phyloP scores from a whole-genome alignment of 2,329 filamentous ascomycete species.

The Arthrinium phaeospermum region DNA sequence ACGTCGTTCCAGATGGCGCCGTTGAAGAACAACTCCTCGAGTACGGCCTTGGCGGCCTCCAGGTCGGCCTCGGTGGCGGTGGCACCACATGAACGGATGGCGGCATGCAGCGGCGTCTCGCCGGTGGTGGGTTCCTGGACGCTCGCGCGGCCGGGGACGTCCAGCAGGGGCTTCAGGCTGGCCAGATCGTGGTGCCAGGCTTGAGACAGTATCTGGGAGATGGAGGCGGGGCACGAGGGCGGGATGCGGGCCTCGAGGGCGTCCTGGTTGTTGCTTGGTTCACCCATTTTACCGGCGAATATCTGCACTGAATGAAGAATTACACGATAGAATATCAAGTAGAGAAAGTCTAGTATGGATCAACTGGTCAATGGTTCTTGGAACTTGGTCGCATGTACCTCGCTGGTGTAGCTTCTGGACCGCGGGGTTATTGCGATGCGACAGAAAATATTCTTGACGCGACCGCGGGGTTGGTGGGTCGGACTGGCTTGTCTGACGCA shows the following conservation, averaged over 20 bases:
- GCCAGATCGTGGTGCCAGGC: constrained; percentile 67
- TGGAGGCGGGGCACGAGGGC: constrained; percentile 55
- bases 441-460: constrained; percentile 7
- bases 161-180: constrained; percentile 72
- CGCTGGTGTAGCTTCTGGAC: neutral
- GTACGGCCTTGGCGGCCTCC: constrained; percentile 67
- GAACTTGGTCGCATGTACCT: neutral
- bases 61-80: constrained; percentile 50
- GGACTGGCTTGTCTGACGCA: neutral
- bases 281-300: neutral
- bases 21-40: constrained; percentile 80
- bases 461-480: constrained; percentile 14
- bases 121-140: constrained; percentile 85
- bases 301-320: neutral
- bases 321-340: neutral
- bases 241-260: constrained; percentile 60
- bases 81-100: constrained; percentile 75
- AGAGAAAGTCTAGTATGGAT: neutral
- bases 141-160: constrained; percentile 68
- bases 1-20: constrained; percentile 98
- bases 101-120: constrained; percentile 87
- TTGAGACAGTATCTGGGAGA: constrained; percentile 57
- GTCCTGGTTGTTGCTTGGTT: constrained; percentile 44
- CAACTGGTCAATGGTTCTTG: neutral
- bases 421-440: neutral